Base-by-base conservation (phyloP, 1,139 yeast species). In the Protomyces inouyei region DNA sequence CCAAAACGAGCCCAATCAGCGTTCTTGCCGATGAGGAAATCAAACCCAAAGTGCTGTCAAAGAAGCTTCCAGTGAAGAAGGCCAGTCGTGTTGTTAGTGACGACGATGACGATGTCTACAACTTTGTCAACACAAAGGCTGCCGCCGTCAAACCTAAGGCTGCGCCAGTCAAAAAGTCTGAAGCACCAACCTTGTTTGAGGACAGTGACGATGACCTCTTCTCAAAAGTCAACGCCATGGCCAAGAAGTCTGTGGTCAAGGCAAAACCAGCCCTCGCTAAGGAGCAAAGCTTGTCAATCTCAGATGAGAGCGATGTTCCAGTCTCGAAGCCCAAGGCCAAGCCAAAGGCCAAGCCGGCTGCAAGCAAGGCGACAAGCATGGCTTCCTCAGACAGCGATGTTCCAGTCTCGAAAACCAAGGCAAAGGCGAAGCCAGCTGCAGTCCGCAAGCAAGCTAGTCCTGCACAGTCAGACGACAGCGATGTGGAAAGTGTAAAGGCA, bases 121-220 rank as follows among this genome's bases (percentile, higher is more conserved):
- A 53, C 16, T 60, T 54, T 40, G 59, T 46, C 14, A 54, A 52
- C 18, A 25, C 54, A 14, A 55, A 54, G 40, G 38, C 18, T 21
- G 8, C 60, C 28, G 16, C 55, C 14, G 60, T 14, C 10, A 55
- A 52, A 35, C 21, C 35, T 14, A 40, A 53, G n/a, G 55, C 55
- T 25, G 35, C 46, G 3, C 21, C 45, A 16, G n/a, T 54, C 38
- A 57, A 55, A 43, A 45, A 32, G 48, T 28, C 48, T 9, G 37
- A 48, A 18, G n/a, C 57, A 37, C 25, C 51, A 35, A 32, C 65
- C 36, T 21, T 52, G 46, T 37, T 60, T 48, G 45, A 57, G 28
- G 66, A 64, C 55, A 55, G 61, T 51, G 60, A 57, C 25, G 64
- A 55, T 37, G 66, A 59, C 23, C 46, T 54, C 57, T 55, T 57